A percentile compares a stretch with the other conserved stretches of the same genome.
Conservation (phyloP, 495 filamentous ascomycete genomes). For the Platismatia glauca region DNA sequence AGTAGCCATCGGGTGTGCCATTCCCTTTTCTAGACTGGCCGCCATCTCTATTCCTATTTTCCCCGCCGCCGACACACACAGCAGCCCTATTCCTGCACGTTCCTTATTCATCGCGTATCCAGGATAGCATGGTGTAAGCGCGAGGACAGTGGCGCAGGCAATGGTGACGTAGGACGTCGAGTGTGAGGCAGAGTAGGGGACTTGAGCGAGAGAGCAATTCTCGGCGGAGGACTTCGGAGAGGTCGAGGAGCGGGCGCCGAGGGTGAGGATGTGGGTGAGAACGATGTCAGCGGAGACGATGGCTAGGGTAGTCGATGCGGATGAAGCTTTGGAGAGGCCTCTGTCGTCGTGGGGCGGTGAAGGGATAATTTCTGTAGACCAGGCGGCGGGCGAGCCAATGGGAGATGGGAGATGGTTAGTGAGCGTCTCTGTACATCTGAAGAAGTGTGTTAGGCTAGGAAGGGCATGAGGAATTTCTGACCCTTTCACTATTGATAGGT, state of each 20-base stretch:
- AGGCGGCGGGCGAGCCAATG: too few species aligned
- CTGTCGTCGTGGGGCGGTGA: too few species aligned
- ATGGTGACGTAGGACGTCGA: background rate
- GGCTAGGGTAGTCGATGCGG: background rate
- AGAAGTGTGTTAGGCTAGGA: too few species aligned
- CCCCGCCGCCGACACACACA: background rate
- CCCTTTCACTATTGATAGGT: too few species aligned
- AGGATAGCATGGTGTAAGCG: background rate
- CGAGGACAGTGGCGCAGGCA: background rate
- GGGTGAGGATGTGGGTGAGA: too few species aligned
- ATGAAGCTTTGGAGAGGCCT: background rate
- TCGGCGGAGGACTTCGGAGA: background rate
- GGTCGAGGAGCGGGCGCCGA: background rate
- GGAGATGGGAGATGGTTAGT: too few species aligned
- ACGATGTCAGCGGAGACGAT: too few species aligned
- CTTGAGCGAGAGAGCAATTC: background rate
- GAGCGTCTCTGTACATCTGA: background rate
- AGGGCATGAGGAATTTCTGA: too few species aligned
- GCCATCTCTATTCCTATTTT: background rate
- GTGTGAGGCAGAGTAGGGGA: background rate
- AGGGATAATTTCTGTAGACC: too few species aligned
- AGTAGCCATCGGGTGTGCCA: too few species aligned
- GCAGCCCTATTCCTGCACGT: background rate
- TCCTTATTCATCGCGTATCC: background rate
- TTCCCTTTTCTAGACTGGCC: too few species aligned